Evolutionary conservation across 1,284 basidiomycete species (phyloP), one percentile per base, ranked within the genome.

Genomic region (Pseudozyma thailandica): DNA sequence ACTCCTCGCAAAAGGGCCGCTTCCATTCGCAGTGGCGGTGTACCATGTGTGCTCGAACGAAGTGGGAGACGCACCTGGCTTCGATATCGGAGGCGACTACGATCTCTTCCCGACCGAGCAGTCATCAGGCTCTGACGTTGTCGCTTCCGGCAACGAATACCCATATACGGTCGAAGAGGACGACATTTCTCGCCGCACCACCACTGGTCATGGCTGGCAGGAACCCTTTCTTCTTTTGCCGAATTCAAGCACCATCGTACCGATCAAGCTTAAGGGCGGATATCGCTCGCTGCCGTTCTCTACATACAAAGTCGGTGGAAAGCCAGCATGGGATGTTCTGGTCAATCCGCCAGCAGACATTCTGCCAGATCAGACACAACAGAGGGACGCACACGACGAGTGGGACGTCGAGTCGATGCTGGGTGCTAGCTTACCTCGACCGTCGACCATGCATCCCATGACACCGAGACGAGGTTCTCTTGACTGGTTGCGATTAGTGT

Each of bases 121-220:
- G 2, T 23, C 27, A 20, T 23, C 33, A 9, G 18, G 20, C 7
- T 43, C 33, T 25, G 46, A 56, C 1, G 13, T 28, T 3, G 42
- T 21, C 20, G 42, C 55, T 25, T 37, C 48, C 2, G 50, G 63
- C 47, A 31, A 42, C 1, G 65, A 69, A 7, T 69, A 61, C 23
- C 51, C 59, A 1, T 69, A 59, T n/a, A 54, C 58, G 12, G 21
- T 3, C 21, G 50, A 69, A 27, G 65, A 69, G 21, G 65, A 69
- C 13, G 43, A 54, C 10, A 18, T 69, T 10, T 30, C 39, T 16
- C 37, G 65, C 16, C 59, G 65, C 28, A 51, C 31, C 30, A 58
- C 54, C 25, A 62, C 65, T 8, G 65, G 65, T 26, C 50, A 61
- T n/a, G 65, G 65, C n/a, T 69, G 65, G 65, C 65, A 62, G 25